Evolutionary conservation across 1,139 yeast species (phyloP).

Genomic region (Saccharomyces hybrid): DNA sequence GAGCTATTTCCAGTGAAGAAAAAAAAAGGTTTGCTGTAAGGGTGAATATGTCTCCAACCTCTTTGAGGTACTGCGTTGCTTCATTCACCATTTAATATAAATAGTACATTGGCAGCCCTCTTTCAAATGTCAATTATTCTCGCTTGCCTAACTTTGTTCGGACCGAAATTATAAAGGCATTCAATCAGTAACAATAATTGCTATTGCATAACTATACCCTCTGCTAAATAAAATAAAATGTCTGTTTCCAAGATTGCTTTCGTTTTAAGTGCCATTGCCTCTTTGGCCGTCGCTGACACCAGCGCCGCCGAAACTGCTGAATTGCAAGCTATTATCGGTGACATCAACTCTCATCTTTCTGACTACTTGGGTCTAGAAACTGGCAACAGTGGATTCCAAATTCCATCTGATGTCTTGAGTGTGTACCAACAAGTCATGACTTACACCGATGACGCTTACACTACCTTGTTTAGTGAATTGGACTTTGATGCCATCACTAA

Average conservation of each 20-base stretch:
- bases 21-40: not conserved
- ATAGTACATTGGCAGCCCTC: not conserved
- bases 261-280: conserved; percentile 8
- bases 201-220: not conserved
- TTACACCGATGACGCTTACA: conserved; percentile 39
- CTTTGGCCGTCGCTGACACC: conserved; percentile 8
- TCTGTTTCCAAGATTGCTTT: conserved; percentile 6
- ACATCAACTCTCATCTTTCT: conserved; percentile 12
- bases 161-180: not conserved
- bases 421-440: conserved; percentile 33
- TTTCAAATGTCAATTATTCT: not conserved
- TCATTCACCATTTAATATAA: not conserved
- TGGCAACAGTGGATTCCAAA: conserved; percentile 13
- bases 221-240: not conserved
- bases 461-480: conserved; percentile 32
- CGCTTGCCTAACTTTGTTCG: not conserved
- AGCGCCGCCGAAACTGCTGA: conserved; percentile 12
- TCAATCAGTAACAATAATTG: not conserved
- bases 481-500: conserved; percentile 27
- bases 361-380: conserved; percentile 14
- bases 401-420: conserved; percentile 30
- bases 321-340: conserved; percentile 14
- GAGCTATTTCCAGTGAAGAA: not conserved
- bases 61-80: not conserved
- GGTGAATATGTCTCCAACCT: not conserved